Conservation (phyloP, 768 basidiomycete species). For the Pilatotrama ljubarskyi region DNA sequence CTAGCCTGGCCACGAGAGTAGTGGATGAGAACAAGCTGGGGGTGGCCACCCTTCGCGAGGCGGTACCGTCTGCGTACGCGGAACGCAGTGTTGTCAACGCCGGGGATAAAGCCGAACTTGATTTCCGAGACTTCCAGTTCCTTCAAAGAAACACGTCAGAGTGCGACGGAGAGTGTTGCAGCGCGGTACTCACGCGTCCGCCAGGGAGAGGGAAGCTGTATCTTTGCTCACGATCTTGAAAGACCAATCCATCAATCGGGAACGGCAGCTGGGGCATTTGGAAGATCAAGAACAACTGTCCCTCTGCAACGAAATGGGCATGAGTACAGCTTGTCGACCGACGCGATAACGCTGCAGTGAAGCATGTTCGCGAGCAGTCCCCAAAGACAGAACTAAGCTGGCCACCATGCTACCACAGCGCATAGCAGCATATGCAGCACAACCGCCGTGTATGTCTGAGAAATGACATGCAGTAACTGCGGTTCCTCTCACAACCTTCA, state of each 20-base stretch:
- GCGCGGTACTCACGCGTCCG: conserved; percentile 52
- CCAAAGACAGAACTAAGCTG: background rate
- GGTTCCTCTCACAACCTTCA: too few relatives aligned
- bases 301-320: conserved; percentile 45
- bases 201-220: conserved; percentile 50
- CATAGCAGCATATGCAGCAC: too few relatives aligned
- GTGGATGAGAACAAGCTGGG: conserved; percentile 73
- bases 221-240: conserved; percentile 69
- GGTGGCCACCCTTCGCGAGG: conserved; percentile 69
- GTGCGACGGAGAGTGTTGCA: background rate
- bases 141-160: conserved; percentile 36
- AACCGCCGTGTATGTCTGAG: too few relatives aligned
- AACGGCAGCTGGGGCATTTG: conserved; percentile 58
- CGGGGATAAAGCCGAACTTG: conserved; percentile 78
- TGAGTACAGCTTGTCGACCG: background rate
- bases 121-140: conserved; percentile 77
- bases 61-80: conserved; percentile 73
- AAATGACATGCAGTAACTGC: too few relatives aligned
- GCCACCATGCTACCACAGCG: too few relatives aligned
- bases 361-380: too few relatives aligned
- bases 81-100: conserved; percentile 61
- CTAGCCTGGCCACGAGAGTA: conserved; percentile 65
- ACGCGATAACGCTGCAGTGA: too few relatives aligned
- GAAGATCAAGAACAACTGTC: conserved; percentile 66
- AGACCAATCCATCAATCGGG: conserved; percentile 77